phyloP scores from a whole-genome alignment of 2,329 filamentous ascomycete genomes.

The Fusarium beomiforme region DNA sequence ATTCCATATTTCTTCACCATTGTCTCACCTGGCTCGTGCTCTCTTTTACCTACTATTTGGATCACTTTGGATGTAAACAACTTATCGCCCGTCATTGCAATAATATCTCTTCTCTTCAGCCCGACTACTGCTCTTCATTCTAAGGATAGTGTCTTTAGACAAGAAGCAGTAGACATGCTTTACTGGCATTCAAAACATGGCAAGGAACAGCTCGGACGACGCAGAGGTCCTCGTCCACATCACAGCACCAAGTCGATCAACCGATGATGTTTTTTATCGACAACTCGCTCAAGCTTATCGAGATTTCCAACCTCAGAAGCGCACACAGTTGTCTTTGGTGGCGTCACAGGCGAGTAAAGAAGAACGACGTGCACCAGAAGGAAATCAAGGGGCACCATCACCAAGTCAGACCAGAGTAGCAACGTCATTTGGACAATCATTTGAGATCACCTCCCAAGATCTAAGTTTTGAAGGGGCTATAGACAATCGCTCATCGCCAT shows the following conservation, averaged over 20 bases:
- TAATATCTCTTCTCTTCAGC: background rate
- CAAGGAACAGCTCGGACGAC: slow-evolving; percentile 41
- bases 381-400: slow-evolving; percentile 1
- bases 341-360: slow-evolving; percentile 1
- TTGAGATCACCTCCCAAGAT: slow-evolving; percentile 49
- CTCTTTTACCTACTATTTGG: slow-evolving; percentile 9
- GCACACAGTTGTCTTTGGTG: slow-evolving; percentile 12
- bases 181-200: slow-evolving; percentile 38
- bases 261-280: slow-evolving; percentile 61
- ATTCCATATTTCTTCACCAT: slow-evolving; percentile 1
- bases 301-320: slow-evolving; percentile 53
- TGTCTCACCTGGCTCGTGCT: slow-evolving; percentile 26
- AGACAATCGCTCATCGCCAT: slow-evolving; percentile 55
- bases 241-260: slow-evolving; percentile 58
- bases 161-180: slow-evolving; percentile 38
- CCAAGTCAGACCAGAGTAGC: slow-evolving; percentile 19
- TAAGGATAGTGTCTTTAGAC: slow-evolving; percentile 7
- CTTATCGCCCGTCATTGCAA: background rate
- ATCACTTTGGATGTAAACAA: slow-evolving; percentile 12
- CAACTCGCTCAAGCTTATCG: slow-evolving; percentile 62
- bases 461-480: slow-evolving; percentile 58
- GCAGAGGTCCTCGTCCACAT: slow-evolving; percentile 67
- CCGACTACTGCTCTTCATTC: background rate
- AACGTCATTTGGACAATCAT: slow-evolving; percentile 31
- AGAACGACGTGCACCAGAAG: background rate